phyloP scores from a whole-genome alignment of 306 rosid species.

The Clitoria ternatea region DNA sequence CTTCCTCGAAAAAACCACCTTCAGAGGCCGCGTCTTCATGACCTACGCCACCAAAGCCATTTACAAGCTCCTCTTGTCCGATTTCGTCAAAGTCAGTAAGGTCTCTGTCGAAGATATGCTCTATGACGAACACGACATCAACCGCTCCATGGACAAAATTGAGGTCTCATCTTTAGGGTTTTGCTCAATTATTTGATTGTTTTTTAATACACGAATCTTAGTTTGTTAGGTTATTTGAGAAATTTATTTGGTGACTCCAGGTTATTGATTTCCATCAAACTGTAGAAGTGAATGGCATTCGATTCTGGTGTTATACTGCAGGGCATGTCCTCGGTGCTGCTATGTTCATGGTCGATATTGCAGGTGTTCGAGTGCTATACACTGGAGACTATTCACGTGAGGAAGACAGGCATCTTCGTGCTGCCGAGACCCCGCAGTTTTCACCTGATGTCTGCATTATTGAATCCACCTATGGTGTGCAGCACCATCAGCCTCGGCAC shows the following conservation, averaged over 20 bases:
- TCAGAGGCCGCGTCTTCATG: slow-evolving; percentile 92
- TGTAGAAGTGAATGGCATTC: slow-evolving; percentile 80
- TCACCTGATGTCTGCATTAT: slow-evolving; percentile 95
- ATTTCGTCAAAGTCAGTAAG: slow-evolving; percentile 90
- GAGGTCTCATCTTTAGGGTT: too few relatives aligned
- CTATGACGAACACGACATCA: slow-evolving; percentile 80
- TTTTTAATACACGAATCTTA: too few relatives aligned
- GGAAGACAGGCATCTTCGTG: slow-evolving; percentile 94
- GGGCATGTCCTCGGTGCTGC: slow-evolving; percentile 99
- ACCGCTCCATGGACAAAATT: slow-evolving; percentile 93
- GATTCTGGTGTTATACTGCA: slow-evolving; percentile 98
- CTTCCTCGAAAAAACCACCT: slow-evolving; percentile 86
- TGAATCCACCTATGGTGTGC: slow-evolving; percentile 92
- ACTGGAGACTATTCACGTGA: slow-evolving; percentile 99
- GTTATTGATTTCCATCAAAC: slow-evolving; percentile 98
- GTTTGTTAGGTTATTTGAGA: too few relatives aligned
- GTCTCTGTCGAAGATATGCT: slow-evolving; percentile 92
- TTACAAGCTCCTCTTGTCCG: slow-evolving; percentile 78
- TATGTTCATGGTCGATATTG: slow-evolving; percentile 98
- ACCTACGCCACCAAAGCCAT: slow-evolving; percentile 94
- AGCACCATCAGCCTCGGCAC: slow-evolving; percentile 91
- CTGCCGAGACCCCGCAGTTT: slow-evolving; percentile 95
- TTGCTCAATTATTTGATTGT: too few relatives aligned
- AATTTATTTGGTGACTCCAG: slow-evolving; percentile 42
- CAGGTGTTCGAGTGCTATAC: slow-evolving; percentile 86